phyloP scores from a whole-genome alignment of 2,329 filamentous ascomycete genomes.

The Alternaria conjuncta region DNA sequence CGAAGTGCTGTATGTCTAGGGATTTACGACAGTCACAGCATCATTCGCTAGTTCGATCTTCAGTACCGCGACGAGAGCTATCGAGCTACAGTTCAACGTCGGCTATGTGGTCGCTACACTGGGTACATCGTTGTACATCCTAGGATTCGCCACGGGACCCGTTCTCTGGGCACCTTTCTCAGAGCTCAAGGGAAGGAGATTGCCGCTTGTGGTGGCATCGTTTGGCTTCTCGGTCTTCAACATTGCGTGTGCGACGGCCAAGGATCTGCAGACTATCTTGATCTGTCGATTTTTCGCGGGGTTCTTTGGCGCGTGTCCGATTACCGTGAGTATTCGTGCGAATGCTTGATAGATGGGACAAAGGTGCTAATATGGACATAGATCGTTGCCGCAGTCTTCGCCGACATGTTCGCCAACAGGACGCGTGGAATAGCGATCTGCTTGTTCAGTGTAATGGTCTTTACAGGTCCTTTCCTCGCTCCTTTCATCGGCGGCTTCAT shows the following conservation, averaged over 20 bases:
- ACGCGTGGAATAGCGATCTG: constrained; percentile 53
- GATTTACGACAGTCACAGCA: constrained; percentile 71
- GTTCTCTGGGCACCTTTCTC: constrained; percentile 58
- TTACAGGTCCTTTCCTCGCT: constrained; percentile 59
- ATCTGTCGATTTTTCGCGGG: constrained; percentile 61
- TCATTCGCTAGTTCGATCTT: constrained; percentile 66
- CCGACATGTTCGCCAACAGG: constrained; percentile 61
- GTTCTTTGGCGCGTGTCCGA: constrained; percentile 61
- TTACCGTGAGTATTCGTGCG: constrained; percentile 54
- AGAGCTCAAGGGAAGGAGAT: constrained; percentile 57
- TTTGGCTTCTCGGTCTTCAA: constrained; percentile 61
- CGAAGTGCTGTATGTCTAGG: constrained; percentile 32
- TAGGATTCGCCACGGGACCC: constrained; percentile 57
- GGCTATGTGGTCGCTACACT: constrained; percentile 57
- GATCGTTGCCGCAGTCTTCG: constrained; percentile 61
- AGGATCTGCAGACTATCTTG: constrained; percentile 61
- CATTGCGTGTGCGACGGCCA: constrained; percentile 56
- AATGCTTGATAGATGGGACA: neutral
- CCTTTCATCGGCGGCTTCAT: constrained; percentile 64
- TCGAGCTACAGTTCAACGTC: constrained; percentile 52
- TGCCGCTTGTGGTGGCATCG: constrained; percentile 57
- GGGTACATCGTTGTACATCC: constrained; percentile 58
- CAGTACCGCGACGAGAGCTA: constrained; percentile 45
- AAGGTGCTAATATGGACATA: constrained; percentile 11
- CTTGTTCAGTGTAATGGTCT: constrained; percentile 59